Evolutionary conservation across 208 protist genomes (phyloP).

Genomic region (Naegleria lovaniensis): DNA sequence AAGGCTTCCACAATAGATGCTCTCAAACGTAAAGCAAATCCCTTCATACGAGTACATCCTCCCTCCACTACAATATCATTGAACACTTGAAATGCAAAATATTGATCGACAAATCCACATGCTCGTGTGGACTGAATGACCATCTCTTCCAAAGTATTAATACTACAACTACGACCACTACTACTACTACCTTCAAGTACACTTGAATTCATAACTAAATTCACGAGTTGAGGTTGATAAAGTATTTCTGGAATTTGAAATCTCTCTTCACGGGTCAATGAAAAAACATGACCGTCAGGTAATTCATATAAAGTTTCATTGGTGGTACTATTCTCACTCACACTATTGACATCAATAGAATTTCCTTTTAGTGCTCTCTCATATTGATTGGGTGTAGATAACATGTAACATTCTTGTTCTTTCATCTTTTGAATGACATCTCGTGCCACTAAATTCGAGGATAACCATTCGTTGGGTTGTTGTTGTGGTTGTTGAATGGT

Average conservation of each 20-base stretch:
- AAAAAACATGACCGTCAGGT: too few relatives aligned
- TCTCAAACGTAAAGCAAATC: constrained; percentile 94
- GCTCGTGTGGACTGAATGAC: constrained; percentile 82
- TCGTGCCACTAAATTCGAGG: too few relatives aligned
- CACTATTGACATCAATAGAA: too few relatives aligned
- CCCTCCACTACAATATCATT: constrained; percentile 93
- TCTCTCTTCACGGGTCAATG: constrained; percentile 67
- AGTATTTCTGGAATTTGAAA: constrained; percentile 88
- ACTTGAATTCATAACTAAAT: too few relatives aligned
- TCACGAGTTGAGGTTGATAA: constrained; percentile 80
- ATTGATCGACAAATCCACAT: constrained; percentile 91
- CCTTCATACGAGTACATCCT: constrained; percentile 86
- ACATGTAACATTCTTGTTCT: constrained; percentile 56
- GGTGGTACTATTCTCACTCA: too few relatives aligned
- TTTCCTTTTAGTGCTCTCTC: constrained; percentile 40
- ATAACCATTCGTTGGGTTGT: too few relatives aligned
- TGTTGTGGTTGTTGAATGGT: too few relatives aligned
- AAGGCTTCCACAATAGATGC: too few relatives aligned
- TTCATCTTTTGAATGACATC: constrained; percentile 64
- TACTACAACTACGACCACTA: constrained; percentile 46
- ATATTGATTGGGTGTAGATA: constrained; percentile 63
- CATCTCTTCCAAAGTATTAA: constrained; percentile 72
- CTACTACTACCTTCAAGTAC: neutral
- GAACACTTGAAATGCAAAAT: constrained; percentile 66
- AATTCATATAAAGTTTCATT: too few relatives aligned